Evolutionary conservation across 768 basidiomycete genomes (phyloP).

Genomic region (Collybia sordida): DNA sequence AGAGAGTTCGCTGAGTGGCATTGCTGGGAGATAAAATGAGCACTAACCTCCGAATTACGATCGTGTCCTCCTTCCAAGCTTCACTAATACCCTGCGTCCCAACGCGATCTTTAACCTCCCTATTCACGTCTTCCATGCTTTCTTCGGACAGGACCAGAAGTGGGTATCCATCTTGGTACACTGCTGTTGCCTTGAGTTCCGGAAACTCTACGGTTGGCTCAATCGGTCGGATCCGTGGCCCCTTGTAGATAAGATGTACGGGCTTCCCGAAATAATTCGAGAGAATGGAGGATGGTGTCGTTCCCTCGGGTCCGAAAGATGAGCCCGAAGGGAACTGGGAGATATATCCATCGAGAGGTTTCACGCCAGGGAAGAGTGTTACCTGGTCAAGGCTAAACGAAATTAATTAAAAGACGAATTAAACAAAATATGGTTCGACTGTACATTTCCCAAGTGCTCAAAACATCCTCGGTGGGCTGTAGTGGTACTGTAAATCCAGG

Average conservation of each 20-base stretch:
- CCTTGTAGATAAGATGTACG: conserved; percentile 69
- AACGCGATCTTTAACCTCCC: background rate
- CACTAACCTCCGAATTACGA: conserved; percentile 10
- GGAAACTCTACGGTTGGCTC: conserved; percentile 56
- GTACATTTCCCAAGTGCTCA: conserved; percentile 59
- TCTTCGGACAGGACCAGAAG: conserved; percentile 69
- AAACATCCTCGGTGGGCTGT: conserved; percentile 44
- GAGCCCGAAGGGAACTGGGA: conserved; percentile 41
- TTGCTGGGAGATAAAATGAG: conserved; percentile 1
- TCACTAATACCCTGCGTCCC: conserved; percentile 11
- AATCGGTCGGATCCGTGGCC: conserved; percentile 50
- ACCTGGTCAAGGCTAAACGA: conserved; percentile 50
- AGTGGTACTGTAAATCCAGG: conserved; percentile 61
- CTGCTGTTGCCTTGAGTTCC: conserved; percentile 50
- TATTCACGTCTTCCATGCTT: conserved; percentile 45
- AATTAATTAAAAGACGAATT: background rate
- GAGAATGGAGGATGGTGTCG: conserved; percentile 51
- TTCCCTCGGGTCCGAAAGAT: conserved; percentile 10
- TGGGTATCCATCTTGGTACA: conserved; percentile 72
- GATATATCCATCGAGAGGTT: conserved; percentile 66
- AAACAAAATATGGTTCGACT: conserved; percentile 17
- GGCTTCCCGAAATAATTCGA: conserved; percentile 60
- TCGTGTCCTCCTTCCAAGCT: conserved; percentile 11
- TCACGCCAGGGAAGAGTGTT: conserved; percentile 39
- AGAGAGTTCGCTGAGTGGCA: too few species aligned